Evolutionary conservation across 208 protist species (phyloP), one percentile per base, ranked within the genome.

Genomic region (Acanthamoeba healyi): DNA sequence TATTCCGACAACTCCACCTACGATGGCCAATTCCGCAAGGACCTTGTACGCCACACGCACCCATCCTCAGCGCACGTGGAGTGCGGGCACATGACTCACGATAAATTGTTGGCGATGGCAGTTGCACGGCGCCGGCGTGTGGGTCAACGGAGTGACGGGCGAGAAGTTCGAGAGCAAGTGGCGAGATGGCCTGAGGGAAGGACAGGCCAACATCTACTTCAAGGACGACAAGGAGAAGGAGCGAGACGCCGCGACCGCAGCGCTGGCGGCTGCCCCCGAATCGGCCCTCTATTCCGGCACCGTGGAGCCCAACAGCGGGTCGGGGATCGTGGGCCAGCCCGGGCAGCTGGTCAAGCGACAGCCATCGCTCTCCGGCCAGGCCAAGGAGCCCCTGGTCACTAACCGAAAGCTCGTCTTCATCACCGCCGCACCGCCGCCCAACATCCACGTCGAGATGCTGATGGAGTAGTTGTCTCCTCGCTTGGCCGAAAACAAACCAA

Each of bases 81-180:
- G n/a, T n/a, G n/a, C n/a, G n/a, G n/a, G n/a, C n/a, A n/a, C n/a
- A n/a, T n/a, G n/a, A n/a, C n/a, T n/a, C n/a, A n/a, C n/a, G n/a
- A n/a, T n/a, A n/a, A n/a, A n/a, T n/a, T n/a, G n/a, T n/a, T n/a
- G n/a, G n/a, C n/a, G n/a, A n/a, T 22, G 54, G n/a, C 70, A 79
- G 77, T 17, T 86, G 32, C 38, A 86, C n/a, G 77, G 77, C 22
- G 77, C 77, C 19, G 77, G 77, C 29, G 77, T 86, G 46, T 86
- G 77, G 77, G 77, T 86, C 22, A 86, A 86, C 32, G 77, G 77
- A 32, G 12, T 58, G 42, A 44, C 77, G 77, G 88, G 88, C 29
- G 88, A 74, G 88, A 74, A 81, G 65, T 81, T 61, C 42, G 88
- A 93, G n/a, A 63, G 88, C 36, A 93, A 93, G 42, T 93, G 88